These are phyloP conservation scores for Clonostachys rhizophaga DNA, from an alignment of 2,329 filamentous ascomycete species.

Conservation along the genomic window DNA sequence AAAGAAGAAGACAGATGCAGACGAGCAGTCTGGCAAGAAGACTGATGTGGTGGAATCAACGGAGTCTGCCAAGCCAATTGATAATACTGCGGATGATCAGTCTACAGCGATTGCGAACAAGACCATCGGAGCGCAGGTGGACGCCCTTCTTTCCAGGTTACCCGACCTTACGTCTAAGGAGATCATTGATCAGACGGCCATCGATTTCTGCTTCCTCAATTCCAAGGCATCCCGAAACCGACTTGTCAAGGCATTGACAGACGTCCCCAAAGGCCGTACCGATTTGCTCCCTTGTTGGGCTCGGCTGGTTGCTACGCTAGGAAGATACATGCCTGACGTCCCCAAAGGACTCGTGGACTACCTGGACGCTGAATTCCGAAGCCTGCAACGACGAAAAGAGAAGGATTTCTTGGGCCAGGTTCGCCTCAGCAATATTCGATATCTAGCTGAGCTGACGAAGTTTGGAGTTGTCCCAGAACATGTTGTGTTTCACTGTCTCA, in stretches of 20 bases:
- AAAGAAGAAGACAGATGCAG: constrained; percentile 82
- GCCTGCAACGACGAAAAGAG: constrained; percentile 91
- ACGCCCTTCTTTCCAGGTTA: constrained; percentile 81
- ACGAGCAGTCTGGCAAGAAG: constrained; percentile 81
- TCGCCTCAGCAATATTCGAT: constrained; percentile 91
- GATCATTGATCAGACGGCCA: constrained; percentile 82
- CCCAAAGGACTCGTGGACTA: constrained; percentile 87
- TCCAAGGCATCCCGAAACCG: constrained; percentile 96
- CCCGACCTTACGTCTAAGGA: constrained; percentile 92
- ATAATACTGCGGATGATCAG: constrained; percentile 64
- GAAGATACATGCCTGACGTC: constrained; percentile 92
- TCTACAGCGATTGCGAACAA: constrained; percentile 97
- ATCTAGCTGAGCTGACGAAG: constrained; percentile 94
- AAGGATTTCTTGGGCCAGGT: constrained; percentile 97
- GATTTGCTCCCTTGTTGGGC: constrained; percentile 89
- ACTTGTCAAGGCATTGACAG: constrained; percentile 86
- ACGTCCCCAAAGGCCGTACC: constrained; percentile 89
- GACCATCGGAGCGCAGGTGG: constrained; percentile 94
- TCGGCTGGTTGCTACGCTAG: constrained; percentile 87
- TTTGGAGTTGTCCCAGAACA: constrained; percentile 98
- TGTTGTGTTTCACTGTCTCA: constrained; percentile 97
- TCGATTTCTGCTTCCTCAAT: constrained; percentile 97
- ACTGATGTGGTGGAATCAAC: constrained; percentile 45
- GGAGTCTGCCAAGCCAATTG: constrained; percentile 43
- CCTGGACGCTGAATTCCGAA: constrained; percentile 94